Evolutionary conservation across 2,329 filamentous ascomycete species (phyloP), one percentile per base, ranked within the genome.

Genomic region (Colletotrichum sansevieriae): DNA sequence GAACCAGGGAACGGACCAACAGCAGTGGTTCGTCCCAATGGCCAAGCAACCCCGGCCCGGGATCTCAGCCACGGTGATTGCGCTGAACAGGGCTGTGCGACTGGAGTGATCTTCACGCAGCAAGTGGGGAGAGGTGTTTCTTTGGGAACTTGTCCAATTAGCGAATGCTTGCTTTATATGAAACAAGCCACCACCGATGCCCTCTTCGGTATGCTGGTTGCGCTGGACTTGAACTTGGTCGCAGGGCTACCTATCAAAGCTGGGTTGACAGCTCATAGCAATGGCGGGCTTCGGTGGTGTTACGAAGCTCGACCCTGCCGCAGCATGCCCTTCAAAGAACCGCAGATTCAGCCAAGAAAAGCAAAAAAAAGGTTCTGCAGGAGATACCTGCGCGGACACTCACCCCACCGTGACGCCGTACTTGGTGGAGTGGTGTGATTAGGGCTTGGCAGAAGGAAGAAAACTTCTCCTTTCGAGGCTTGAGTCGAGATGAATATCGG

Each of bases 31-130:
- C 62, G 61, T 60, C 55, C 47, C 55, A 65, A 56, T 37, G 35
- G 66, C 66, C 62, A 69, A 69, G 66, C n/a, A 25, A 33, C n/a
- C 47, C 20, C 18, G 35, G 55, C 39, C 55, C 13, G 55, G 63
- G 33, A 37, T 44, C 66, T 66, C 55, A 69, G 66, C 66, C 66
- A 69, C 66, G 55, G 62, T 61, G 66, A 69, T 66, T 68, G 65
- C 65, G 65, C 65, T 60, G 22, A 46, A 46, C 62, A 59, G 62
- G 66, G 66, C 66, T 60, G 47, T 69, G 66, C 43, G 11, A 15
- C 22, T 65, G 43, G 37, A 39, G n/a, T 33, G 66, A 65, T 69
- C 62, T 44, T 20, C 66, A 57, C 18, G 13, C 62, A 29, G 41
- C 35, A 15, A 54, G 65, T 54, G 62, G 61, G 44, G 47, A 66